Base-by-base conservation (phyloP, 2,329 filamentous ascomycete genomes). In the Colletotrichum sp. region DNA sequence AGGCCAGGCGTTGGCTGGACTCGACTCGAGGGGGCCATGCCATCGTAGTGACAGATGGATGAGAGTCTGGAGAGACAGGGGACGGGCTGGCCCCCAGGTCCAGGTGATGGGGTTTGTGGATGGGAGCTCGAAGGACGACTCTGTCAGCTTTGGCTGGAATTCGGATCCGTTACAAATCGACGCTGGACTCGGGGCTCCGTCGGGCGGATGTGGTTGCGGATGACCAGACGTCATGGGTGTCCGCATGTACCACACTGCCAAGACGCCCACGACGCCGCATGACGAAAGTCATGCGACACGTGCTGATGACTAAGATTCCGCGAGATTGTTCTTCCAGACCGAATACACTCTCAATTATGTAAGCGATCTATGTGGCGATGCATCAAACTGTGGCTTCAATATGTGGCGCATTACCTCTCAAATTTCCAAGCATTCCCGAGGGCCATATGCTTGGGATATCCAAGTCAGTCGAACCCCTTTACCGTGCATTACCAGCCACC, bases 181-280 rank as follows among this genome's bases (percentile, higher is more conserved):
- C n/a, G 44, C 44, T 52, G 44, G 44, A 21, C 32, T 64, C 60
- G 16, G 21, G 30, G 55, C 66, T 67, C 63, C 63, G 63, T 71
- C 36, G 34, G 49, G 60, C 60, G 72, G 68, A 15, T 71, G 60
- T 21, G 32, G 28, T 52, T 66, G 55, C 52, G 68, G 62, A 52
- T 55, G 26, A 18, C 62, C 36, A 52, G 52, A 72, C 73, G 73
- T 76, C 73, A 76, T 73, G 57, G 52, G 49, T 49, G n/a, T 34
- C 52, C 60, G 66, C 57, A 24, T 8, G 24, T 21, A 16, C 66
- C 65, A 44, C 34, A 24, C 10, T 68, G 63, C 69, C 32, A 63
- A 72, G 69, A 72, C 63, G 39, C 69, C n/a, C 8, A 16, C 26
- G 15, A 36, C 30, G 16, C n/a, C 24, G 12, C 24, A 59, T 76